Evolutionary conservation across 2,329 filamentous ascomycete species (phyloP), one percentile per base, ranked within the genome.

Genomic region (Metarhizium sp.): DNA sequence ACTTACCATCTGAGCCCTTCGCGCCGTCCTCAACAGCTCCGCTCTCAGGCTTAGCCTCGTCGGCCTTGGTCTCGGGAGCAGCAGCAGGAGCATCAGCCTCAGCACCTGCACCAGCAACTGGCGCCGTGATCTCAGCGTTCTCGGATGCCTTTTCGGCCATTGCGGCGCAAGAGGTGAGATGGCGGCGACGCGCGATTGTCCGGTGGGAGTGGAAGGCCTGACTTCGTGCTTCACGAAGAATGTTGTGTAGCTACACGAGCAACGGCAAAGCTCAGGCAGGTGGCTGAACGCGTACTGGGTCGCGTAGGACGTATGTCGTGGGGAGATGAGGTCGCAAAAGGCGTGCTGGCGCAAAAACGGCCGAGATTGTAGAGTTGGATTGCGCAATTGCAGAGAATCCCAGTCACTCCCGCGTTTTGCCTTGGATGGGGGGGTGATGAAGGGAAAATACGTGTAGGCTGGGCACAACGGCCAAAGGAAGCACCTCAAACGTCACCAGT

Each of bases 91-190:
- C 63, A 51, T 64, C 62, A 48, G n/a, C 45, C 58, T 67, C 65
- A 48, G 69, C 68, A 60, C 66, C 63, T 36, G 63, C 57, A 60
- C 66, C 63, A 38, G 63, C 57, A 54, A 61, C 63, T 50, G 71
- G 62, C 56, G 71, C 61, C 51, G 68, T 61, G 55, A 61, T 66
- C 54, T 71, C 69, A 55, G 66, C 59, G 64, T 71, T 71, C 62
- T 73, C 69, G 58, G 61, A 61, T 51, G 65, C 53, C 60, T 67
- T 68, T 56, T 75, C 72, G 54, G 72, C 69, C 72, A 75, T 75
- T 62, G 63, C 64, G 34, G 62, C 55, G 57, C 50, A 50, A 34
- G 49, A 13, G 46, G 30, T 25, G 5, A 36, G 54, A 54, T 54
- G 55, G 55, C 57, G 57, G 56, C 53, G 55, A 62, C 63, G 59